A percentile compares a stretch with the other conserved stretches of the same genome.
Conservation (phyloP, 208 protist species). For the Trypanosoma boissoni region DNA sequence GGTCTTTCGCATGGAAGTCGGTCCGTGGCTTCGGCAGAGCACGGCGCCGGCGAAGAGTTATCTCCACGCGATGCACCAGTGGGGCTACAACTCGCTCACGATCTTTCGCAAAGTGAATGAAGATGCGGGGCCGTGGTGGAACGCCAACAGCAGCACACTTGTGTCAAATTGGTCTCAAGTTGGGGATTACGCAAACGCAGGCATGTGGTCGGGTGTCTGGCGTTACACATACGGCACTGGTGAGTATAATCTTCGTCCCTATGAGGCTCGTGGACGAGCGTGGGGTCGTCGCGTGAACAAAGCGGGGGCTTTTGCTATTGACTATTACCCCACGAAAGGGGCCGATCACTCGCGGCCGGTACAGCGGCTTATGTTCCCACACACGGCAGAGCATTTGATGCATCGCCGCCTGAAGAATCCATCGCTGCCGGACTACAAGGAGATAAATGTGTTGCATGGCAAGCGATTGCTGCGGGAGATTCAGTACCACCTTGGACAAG, state of each 20-base stretch:
- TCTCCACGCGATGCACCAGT: constrained; percentile 75
- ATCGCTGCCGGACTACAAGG: constrained; percentile 39
- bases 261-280: constrained; percentile 63
- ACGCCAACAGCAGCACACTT: constrained; percentile 83
- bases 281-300: constrained; percentile 66
- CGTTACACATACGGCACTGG: constrained; percentile 87
- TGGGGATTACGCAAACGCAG: constrained; percentile 85
- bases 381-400: constrained; percentile 80
- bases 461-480: constrained; percentile 87
- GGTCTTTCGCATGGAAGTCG: constrained; percentile 70
- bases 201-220: constrained; percentile 89
- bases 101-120: constrained; percentile 87
- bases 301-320: constrained; percentile 52
- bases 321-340: constrained; percentile 32
- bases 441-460: constrained; percentile 67
- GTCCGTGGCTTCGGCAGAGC: constrained; percentile 23
- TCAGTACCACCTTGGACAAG: constrained; percentile 88
- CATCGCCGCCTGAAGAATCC: constrained; percentile 82
- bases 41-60: constrained; percentile 29
- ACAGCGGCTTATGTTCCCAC: constrained; percentile 68
- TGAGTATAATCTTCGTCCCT: constrained; percentile 86
- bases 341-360: constrained; percentile 17
- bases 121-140: constrained; percentile 86
- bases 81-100: constrained; percentile 86
- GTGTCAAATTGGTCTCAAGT: constrained; percentile 85